Conservation (phyloP, 2,329 filamentous ascomycete species). For the Phialophora tarda region DNA sequence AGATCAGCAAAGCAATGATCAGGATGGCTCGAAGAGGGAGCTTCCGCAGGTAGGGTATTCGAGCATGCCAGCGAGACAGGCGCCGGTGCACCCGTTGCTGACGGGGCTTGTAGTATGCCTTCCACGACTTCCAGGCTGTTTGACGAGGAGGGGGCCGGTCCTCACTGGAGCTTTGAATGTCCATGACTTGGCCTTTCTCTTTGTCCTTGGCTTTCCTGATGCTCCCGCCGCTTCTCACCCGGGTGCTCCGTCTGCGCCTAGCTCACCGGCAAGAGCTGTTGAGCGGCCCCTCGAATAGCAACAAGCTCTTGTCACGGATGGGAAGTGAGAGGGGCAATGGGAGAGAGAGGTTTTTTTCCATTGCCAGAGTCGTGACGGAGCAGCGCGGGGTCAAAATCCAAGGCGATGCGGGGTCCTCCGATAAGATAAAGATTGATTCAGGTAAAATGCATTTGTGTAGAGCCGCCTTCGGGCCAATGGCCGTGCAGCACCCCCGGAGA, state of each 20-base stretch:
- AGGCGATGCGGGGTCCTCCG: constrained; percentile 5
- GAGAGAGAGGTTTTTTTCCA: neutral
- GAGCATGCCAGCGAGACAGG: constrained; percentile 35
- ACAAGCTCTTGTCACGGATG: neutral
- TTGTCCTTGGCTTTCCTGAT: neutral
- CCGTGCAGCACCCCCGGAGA: no score
- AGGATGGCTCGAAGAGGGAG: constrained; percentile 63
- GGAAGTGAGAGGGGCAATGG: neutral
- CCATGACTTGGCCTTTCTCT: neutral
- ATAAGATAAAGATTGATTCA: constrained; percentile 7
- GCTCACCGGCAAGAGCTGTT: neutral
- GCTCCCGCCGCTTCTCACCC: neutral
- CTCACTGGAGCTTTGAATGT: neutral
- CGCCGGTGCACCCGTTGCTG: constrained; percentile 12
- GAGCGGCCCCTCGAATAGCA: neutral
- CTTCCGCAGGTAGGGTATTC: constrained; percentile 60
- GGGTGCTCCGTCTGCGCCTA: constrained; percentile 4
- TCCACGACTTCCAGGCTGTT: constrained; percentile 1
- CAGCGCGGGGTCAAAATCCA: neutral
- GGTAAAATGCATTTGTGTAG: no score
- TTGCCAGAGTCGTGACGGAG: neutral
- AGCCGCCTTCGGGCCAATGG: no score
- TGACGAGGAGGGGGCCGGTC: constrained; percentile 1
- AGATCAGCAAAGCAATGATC: constrained; percentile 60
- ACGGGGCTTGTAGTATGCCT: constrained; percentile 9